Evolutionary conservation across 768 basidiomycete genomes (phyloP).

Genomic region (Tulasnella sp.): DNA sequence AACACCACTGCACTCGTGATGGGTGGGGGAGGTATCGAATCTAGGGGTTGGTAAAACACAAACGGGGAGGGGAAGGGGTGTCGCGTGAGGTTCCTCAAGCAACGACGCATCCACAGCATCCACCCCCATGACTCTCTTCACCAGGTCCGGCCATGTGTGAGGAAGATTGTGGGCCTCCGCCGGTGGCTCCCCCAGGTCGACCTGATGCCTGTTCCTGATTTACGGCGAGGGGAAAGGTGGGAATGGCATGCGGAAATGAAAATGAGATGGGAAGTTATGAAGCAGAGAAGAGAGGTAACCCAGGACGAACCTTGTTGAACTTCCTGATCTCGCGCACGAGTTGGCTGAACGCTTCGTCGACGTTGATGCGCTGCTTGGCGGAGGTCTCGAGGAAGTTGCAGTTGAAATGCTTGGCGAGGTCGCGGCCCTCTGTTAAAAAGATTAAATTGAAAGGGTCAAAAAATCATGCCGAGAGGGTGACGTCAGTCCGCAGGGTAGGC

Average conservation of each 20-base stretch:
- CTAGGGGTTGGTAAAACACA: background rate
- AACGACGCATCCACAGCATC: conserved; percentile 31
- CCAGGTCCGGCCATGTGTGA: conserved; percentile 12
- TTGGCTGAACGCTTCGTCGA: conserved; percentile 89
- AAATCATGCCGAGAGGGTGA: too few species aligned
- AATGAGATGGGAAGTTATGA: background rate
- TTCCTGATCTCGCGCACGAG: conserved; percentile 89
- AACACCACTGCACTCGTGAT: background rate
- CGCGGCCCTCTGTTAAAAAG: conserved; percentile 92
- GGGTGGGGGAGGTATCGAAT: too few species aligned
- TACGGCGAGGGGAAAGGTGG: background rate
- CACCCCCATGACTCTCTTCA: conserved; percentile 26
- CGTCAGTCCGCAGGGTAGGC: too few species aligned
- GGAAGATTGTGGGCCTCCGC: background rate
- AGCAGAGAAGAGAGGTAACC: background rate
- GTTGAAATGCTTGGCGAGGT: conserved; percentile 88
- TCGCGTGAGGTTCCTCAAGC: conserved; percentile 6
- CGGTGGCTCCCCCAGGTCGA: conserved; percentile 8
- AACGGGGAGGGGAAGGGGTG: background rate
- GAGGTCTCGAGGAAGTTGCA: conserved; percentile 96
- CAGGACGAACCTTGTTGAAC: conserved; percentile 67
- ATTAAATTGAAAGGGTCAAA: background rate
- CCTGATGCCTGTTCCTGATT: conserved; percentile 13
- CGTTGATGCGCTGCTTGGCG: conserved; percentile 91
- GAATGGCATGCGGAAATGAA: background rate